These are phyloP conservation scores for Biscogniauxia mediterranea DNA, from an alignment of 2,329 filamentous ascomycete genomes.

Conservation along the genomic window DNA sequence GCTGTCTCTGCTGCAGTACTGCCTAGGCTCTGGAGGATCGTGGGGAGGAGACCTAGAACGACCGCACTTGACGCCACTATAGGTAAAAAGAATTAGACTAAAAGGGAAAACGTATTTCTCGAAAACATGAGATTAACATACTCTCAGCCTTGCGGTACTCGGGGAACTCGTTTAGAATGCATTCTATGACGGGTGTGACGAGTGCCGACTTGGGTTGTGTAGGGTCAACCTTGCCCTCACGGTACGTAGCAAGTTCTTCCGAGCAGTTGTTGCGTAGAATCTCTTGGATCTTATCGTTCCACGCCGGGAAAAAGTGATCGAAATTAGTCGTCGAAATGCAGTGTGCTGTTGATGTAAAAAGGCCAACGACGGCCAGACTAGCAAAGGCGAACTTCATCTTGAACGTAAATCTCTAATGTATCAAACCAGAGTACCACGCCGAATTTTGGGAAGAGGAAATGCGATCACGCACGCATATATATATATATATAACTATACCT, in stretches of 20 bases:
- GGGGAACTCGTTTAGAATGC: slow-evolving; percentile 16
- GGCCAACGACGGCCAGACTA: not conserved
- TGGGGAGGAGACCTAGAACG: slow-evolving; percentile 22
- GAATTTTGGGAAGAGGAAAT: not conserved
- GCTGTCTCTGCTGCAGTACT: slow-evolving; percentile 20
- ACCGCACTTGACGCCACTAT: slow-evolving; percentile 20
- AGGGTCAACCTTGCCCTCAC: slow-evolving; percentile 11
- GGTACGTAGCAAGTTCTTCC: slow-evolving; percentile 12
- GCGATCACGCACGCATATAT: not conserved
- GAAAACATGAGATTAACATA: slow-evolving; percentile 4
- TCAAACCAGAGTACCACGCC: not conserved
- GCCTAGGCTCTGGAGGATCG: slow-evolving; percentile 20
- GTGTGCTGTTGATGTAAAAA: not conserved
- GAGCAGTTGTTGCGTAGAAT: slow-evolving; percentile 15
- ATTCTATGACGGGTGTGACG: slow-evolving; percentile 21
- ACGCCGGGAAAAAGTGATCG: slow-evolving; percentile 18
- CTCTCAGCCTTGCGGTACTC: slow-evolving; percentile 23
- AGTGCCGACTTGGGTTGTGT: slow-evolving; percentile 6
- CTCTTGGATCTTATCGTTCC: slow-evolving; percentile 12
- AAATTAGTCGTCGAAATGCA: slow-evolving; percentile 16
- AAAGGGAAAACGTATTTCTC: not conserved
- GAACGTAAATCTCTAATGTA: not conserved
- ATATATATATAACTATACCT: not conserved
- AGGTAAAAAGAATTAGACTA: not conserved
- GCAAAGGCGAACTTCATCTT: not conserved